These are phyloP conservation scores for Cordyceps militaris DNA, from an alignment of 2,329 filamentous ascomycete genomes.

Conservation along the genomic window DNA sequence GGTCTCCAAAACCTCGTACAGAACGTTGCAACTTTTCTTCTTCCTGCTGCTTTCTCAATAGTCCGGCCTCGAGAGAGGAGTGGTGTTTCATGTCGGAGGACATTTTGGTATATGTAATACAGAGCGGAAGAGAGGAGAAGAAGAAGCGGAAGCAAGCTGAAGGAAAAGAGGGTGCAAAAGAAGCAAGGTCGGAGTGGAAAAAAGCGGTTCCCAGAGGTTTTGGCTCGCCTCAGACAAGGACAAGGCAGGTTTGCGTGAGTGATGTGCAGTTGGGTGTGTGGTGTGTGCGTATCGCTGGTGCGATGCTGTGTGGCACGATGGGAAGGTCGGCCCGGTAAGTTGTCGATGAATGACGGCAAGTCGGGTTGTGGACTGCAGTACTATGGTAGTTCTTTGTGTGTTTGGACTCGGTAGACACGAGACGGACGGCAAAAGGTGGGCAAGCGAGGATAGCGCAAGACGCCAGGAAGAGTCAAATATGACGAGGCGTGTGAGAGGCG, in stretches of 20 bases:
- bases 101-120: constrained; percentile 4
- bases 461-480: neutral
- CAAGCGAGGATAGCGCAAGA: neutral
- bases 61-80: constrained; percentile 9
- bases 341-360: constrained; percentile 5
- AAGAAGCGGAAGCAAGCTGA: neutral
- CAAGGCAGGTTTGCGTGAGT: neutral
- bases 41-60: constrained; percentile 11
- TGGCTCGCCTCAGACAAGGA: neutral
- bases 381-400: neutral
- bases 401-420: constrained; percentile 6
- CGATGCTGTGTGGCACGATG: neutral
- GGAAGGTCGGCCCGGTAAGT: neutral
- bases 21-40: constrained; percentile 10
- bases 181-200: neutral
- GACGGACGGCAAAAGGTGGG: constrained; percentile 2
- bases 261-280: constrained; percentile 4
- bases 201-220: neutral
- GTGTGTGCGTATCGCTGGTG: constrained; percentile 3
- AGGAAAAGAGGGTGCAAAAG: neutral
- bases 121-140: neutral
- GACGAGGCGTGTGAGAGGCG: neutral
- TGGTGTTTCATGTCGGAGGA: constrained; percentile 2
- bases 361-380: neutral
- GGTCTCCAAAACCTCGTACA: constrained; percentile 6